These are phyloP conservation scores for Lactarius tabidus DNA, from an alignment of 768 basidiomycete genomes.

Conservation along the genomic window DNA sequence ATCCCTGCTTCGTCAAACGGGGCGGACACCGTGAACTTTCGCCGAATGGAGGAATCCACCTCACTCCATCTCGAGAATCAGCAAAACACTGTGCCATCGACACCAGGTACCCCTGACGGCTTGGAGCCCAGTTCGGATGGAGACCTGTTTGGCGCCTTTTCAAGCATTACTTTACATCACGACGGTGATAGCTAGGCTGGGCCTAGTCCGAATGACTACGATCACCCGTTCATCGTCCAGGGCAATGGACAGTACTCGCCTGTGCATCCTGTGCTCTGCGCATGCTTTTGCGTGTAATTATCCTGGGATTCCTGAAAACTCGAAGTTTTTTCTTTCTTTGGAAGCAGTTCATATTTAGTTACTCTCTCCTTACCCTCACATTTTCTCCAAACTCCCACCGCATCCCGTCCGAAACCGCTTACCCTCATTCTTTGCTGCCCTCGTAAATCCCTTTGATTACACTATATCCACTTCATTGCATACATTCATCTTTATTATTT, in stretches of 20 bases:
- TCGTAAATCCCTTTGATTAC: conserved; percentile 12
- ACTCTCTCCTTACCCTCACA: neutral
- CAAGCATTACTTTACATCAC: conserved; percentile 84
- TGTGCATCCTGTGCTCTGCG: neutral
- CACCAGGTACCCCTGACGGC: conserved; percentile 40
- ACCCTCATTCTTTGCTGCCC: conserved; percentile 17
- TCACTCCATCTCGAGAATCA: conserved; percentile 78
- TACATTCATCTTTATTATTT: conserved; percentile 18
- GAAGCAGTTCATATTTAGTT: neutral
- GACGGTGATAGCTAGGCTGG: conserved; percentile 53
- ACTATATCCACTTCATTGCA: conserved; percentile 17
- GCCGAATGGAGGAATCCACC: conserved; percentile 83
- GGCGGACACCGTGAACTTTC: conserved; percentile 84
- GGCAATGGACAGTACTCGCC: neutral
- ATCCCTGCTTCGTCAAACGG: conserved; percentile 75
- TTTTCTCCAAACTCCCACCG: neutral
- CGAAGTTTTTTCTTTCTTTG: neutral
- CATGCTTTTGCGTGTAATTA: neutral
- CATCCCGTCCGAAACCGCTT: neutral
- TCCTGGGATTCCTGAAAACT: neutral
- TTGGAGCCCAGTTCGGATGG: conserved; percentile 43
- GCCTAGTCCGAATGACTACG: neutral
- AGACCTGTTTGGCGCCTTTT: conserved; percentile 85
- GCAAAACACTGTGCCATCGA: conserved; percentile 35
- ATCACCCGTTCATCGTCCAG: neutral